These are phyloP conservation scores for Fraxinus floribunda DNA, from an alignment of 305 asterid species.

Conservation along the genomic window DNA sequence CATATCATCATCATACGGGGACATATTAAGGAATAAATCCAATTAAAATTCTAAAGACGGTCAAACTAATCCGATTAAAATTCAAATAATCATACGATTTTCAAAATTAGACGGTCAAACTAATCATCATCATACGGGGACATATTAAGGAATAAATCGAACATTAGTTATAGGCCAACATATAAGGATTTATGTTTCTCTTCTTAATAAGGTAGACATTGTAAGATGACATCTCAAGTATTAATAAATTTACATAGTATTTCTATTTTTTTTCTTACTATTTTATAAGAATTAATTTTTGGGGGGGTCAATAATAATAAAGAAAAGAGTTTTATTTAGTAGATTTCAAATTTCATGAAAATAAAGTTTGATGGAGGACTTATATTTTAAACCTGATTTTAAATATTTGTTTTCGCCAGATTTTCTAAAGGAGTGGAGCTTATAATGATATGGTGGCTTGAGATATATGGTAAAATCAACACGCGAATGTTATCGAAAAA, in stretches of 20 bases:
- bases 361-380: not conserved
- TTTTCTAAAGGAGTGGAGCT: conserved; percentile 60
- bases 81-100: no score
- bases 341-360: not conserved
- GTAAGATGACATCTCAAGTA: conserved; percentile 12
- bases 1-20: not conserved
- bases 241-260: conserved; percentile 11
- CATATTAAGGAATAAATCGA: not conserved
- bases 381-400: not conserved
- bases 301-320: not conserved
- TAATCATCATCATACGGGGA: not conserved
- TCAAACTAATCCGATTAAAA: not conserved
- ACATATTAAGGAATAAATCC: not conserved
- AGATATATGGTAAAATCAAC: conserved; percentile 45
- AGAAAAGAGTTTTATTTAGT: not conserved
- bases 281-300: not conserved
- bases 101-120: conserved; percentile 17
- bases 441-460: conserved; percentile 63
- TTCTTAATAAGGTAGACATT: no score
- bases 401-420: conserved; percentile 24
- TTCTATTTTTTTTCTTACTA: not conserved
- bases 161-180: not conserved
- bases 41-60: conserved; percentile 25
- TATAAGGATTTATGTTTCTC: no score
- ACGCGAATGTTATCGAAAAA: conserved; percentile 44